Conservation (phyloP, 2,329 filamentous ascomycete genomes). For the Aureobasidium melanogenum region DNA sequence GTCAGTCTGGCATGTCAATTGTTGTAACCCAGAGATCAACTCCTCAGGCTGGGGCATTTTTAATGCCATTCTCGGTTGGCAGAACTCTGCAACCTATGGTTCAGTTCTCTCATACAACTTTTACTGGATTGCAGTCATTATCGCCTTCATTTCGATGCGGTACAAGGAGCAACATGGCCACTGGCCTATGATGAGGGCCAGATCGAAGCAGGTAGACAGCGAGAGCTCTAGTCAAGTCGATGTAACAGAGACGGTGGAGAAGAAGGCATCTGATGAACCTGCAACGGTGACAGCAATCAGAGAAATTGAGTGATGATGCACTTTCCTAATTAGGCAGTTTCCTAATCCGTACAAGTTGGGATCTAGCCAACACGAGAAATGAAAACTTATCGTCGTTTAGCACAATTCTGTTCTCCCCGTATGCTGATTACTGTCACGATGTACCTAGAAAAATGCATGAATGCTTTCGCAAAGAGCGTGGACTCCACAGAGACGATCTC, state of each 20-base stretch:
- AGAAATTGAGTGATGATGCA: conserved; percentile 13
- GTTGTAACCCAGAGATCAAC: conserved; percentile 65
- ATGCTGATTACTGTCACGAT: no score
- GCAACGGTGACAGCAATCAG: conserved; percentile 14
- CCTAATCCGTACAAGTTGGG: background rate
- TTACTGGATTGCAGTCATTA: conserved; percentile 69
- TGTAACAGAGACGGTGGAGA: conserved; percentile 14
- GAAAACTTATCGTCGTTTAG: background rate
- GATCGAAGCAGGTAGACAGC: conserved; percentile 11
- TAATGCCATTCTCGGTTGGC: conserved; percentile 79
- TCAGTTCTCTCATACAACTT: conserved; percentile 81
- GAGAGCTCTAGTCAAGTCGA: conserved; percentile 14
- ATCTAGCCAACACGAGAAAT: background rate
- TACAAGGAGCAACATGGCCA: conserved; percentile 54
- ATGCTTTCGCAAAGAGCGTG: no score
- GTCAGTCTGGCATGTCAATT: conserved; percentile 79
- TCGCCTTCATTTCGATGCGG: conserved; percentile 54
- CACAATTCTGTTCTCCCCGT: background rate
- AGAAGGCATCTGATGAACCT: conserved; percentile 14
- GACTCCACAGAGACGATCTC: background rate
- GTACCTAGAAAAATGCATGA: no score
- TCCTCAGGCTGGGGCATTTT: conserved; percentile 81
- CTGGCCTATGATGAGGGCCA: conserved; percentile 33
- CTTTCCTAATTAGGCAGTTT: background rate
- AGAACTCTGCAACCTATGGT: conserved; percentile 79